Base-by-base conservation (phyloP, 2,329 filamentous ascomycete species). In the Stemphylium vesicarium region DNA sequence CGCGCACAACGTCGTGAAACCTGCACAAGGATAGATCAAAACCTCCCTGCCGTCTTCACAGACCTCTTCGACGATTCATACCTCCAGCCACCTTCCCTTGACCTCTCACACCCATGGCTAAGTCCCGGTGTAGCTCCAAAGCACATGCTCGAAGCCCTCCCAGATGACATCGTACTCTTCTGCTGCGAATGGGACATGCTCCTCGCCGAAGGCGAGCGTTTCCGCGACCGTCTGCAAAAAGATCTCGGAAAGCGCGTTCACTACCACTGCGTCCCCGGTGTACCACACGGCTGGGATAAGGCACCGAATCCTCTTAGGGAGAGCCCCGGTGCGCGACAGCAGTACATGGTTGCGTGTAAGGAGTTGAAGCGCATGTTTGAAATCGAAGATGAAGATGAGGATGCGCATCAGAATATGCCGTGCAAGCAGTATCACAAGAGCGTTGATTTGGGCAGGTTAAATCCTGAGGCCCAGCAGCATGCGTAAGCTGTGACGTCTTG, bases 151-250 rank as follows among this genome's bases (percentile, higher is more conserved):
- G 65, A 71, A 24, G 78, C 78, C 2, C 70, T 88, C 1, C 85
- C 85, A 0, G 76, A 82, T n/a, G 81, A 87, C 53, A 81, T 88
- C 41, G 84, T 86, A 53, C 73, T 88, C 61, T 85, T 84, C 66
- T 82, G 84, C 38, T 88, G 85, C 68, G 85, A 88, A 68, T 88
- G 83, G 82, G 85, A 88, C 66, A 88, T 88, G 85, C 75, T 88
- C 12, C 77, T 87, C n/a, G 80, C 81, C 12, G 85, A 88, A 68
- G 85, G 84, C 5, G 77, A 88, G 56, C 78, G 80, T 4, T 88
- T 92, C 59, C 81, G 84, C 10, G 79, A 85, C 46, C 79, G 88
- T 16, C 71, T 92, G 8, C 71, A 78, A 42, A 68, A 74, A 1
- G 77, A 79, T 1, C 71, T 85, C 4, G 77, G 77, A 20, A 88